Conservation (phyloP, 2,329 filamentous ascomycete genomes). For the Ophidiomyces ophidiicola region DNA sequence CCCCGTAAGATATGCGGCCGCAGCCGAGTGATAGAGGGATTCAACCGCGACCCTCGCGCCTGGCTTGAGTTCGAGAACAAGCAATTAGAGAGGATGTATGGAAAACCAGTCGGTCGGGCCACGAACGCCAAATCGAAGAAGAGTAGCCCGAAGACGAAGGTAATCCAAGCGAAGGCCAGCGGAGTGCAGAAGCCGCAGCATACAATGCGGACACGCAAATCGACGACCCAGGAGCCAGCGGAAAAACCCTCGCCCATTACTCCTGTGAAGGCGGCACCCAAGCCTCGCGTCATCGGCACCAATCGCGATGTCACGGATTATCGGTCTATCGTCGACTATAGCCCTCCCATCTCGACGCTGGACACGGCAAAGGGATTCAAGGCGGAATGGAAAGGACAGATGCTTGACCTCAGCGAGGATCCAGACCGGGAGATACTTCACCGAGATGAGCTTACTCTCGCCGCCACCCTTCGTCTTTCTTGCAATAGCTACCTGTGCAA, state of each 20-base stretch:
- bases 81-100: conserved; percentile 29
- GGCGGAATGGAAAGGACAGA: conserved; percentile 74
- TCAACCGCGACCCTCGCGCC: conserved; percentile 34
- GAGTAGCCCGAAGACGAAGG: conserved; percentile 26
- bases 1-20: too few species aligned
- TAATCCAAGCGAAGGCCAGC: conserved; percentile 17
- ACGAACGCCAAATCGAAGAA: conserved; percentile 26
- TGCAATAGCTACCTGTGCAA: conserved; percentile 82
- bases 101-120: conserved; percentile 14
- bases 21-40: too few species aligned
- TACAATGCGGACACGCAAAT: conserved; percentile 30
- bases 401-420: conserved; percentile 63
- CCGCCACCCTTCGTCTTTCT: conserved; percentile 66
- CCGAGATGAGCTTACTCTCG: conserved; percentile 63
- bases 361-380: conserved; percentile 61
- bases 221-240: conserved; percentile 30
- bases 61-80: conserved; percentile 33
- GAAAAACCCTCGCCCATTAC: conserved; percentile 27
- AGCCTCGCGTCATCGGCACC: conserved; percentile 39
- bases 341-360: conserved; percentile 55
- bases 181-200: conserved; percentile 20
- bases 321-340: conserved; percentile 56
- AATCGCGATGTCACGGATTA: conserved; percentile 78
- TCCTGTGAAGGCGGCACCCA: conserved; percentile 28
- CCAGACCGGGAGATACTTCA: conserved; percentile 60